These are phyloP conservation scores for Umbilicus rupestris DNA, from an alignment of 164 flowering plant genomes.

Conservation along the genomic window DNA sequence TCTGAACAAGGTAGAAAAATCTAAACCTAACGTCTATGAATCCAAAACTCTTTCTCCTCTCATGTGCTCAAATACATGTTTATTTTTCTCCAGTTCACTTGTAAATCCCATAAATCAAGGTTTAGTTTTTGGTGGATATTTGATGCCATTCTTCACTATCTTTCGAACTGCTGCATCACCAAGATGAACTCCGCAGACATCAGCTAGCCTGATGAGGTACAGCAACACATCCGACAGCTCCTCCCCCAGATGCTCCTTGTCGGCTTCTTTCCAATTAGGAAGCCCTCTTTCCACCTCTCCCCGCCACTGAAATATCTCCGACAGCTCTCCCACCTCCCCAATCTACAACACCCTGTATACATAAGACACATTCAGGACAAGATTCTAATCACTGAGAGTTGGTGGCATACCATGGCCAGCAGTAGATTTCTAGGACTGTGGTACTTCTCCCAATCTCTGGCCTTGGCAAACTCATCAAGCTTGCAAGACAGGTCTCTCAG, in stretches of 20 bases:
- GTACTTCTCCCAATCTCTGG: slow-evolving; percentile 39
- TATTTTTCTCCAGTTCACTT: background rate
- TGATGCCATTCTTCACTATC: slow-evolving; percentile 29
- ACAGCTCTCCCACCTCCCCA: slow-evolving; percentile 35
- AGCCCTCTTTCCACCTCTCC: slow-evolving; percentile 42
- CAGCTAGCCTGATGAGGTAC: slow-evolving; percentile 37
- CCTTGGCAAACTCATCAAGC: slow-evolving; percentile 42
- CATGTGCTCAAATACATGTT: background rate
- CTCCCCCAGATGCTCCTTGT: slow-evolving; percentile 42
- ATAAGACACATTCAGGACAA: background rate
- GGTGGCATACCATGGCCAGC: slow-evolving; percentile 29
- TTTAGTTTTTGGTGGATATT: slow-evolving; percentile 20
- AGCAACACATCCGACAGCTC: slow-evolving; percentile 49
- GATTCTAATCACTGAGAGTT: background rate
- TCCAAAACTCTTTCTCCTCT: too few relatives aligned
- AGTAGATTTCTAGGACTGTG: slow-evolving; percentile 48
- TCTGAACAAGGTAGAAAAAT: background rate
- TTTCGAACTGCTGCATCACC: slow-evolving; percentile 40
- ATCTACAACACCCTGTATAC: slow-evolving; percentile 15
- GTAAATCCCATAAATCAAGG: background rate
- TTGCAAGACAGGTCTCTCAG: slow-evolving; percentile 39
- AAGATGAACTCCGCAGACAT: slow-evolving; percentile 46
- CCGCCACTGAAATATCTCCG: slow-evolving; percentile 48
- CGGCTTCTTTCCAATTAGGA: slow-evolving; percentile 31
- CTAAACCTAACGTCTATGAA: too few relatives aligned